A percentile compares a stretch with the other conserved stretches of the same genome.
Evolutionary conservation across 768 basidiomycete species (phyloP).

Genomic region (Rhodotorula graminis): DNA sequence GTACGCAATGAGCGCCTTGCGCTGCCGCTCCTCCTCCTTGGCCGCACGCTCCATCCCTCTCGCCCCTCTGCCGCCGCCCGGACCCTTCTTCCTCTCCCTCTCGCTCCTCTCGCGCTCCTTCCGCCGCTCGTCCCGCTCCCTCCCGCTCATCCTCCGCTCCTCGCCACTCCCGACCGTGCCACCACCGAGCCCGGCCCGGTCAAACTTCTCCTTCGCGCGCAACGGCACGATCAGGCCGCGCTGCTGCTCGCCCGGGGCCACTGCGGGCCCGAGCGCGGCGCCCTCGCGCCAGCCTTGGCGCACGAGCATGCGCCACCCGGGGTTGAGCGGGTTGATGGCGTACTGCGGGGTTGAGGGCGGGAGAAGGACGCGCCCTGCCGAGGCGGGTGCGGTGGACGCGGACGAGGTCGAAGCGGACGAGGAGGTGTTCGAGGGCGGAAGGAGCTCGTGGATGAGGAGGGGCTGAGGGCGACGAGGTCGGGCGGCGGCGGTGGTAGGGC

Average conservation of each 20-base stretch:
- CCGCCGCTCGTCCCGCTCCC: slow-evolving; percentile 59
- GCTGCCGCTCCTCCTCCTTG: slow-evolving; percentile 10
- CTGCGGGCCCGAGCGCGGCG: background rate
- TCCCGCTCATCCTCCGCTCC: slow-evolving; percentile 45
- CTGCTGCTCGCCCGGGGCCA: background rate
- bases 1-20: slow-evolving; percentile 73
- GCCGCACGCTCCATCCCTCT: background rate
- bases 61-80: slow-evolving; percentile 3
- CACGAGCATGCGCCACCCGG: slow-evolving; percentile 15
- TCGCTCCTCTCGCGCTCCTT: background rate
- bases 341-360: slow-evolving; percentile 11
- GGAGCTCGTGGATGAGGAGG: slow-evolving; percentile 22
- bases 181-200: slow-evolving; percentile 10
- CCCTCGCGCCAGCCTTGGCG: slow-evolving; percentile 30
- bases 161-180: background rate
- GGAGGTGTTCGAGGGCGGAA: background rate
- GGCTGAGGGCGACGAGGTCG: background rate
- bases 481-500: background rate
- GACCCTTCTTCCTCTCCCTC: slow-evolving; percentile 53
- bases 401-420: background rate
- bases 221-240: slow-evolving; percentile 24
- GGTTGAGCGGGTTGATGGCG: background rate
- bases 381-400: background rate
- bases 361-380: background rate
- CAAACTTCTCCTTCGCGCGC: slow-evolving; percentile 30